Conservation (phyloP, 2,329 filamentous ascomycete species). For the Aspergillus texensis region DNA sequence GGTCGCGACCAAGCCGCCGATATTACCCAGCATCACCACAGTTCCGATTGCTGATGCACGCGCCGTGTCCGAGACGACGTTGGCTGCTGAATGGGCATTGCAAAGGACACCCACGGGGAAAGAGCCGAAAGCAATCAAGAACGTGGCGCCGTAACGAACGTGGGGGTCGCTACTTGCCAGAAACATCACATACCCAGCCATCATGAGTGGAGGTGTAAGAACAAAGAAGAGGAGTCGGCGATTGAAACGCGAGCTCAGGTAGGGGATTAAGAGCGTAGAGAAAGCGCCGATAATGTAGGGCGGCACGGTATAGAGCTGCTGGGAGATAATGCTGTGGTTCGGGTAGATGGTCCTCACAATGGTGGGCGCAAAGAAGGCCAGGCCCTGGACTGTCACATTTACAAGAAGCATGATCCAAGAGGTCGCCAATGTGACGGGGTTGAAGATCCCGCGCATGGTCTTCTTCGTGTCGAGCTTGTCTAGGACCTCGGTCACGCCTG, state of each 20-base stretch:
- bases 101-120: constrained; percentile 67
- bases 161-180: constrained; percentile 56
- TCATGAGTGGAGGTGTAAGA: constrained; percentile 62
- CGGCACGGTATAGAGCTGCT: constrained; percentile 72
- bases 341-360: constrained; percentile 72
- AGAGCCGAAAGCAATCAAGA: constrained; percentile 66
- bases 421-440: constrained; percentile 61
- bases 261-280: constrained; percentile 65
- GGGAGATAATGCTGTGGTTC: constrained; percentile 56
- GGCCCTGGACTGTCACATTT: constrained; percentile 71
- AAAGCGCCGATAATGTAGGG: constrained; percentile 70
- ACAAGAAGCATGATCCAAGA: constrained; percentile 61
- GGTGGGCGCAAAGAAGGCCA: constrained; percentile 71
- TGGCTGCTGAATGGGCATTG: constrained; percentile 69
- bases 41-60: constrained; percentile 67
- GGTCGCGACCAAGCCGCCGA: constrained; percentile 69
- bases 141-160: constrained; percentile 70
- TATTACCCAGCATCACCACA: constrained; percentile 71
- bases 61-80: constrained; percentile 72
- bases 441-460: constrained; percentile 63
- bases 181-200: constrained; percentile 73
- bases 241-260: constrained; percentile 64
- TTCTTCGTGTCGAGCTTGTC: constrained; percentile 65
- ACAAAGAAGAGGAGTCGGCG: constrained; percentile 64
- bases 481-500: constrained; percentile 64